These are phyloP conservation scores for Vigna unguiculata DNA, from an alignment of 306 rosid species.

Conservation along the genomic window DNA sequence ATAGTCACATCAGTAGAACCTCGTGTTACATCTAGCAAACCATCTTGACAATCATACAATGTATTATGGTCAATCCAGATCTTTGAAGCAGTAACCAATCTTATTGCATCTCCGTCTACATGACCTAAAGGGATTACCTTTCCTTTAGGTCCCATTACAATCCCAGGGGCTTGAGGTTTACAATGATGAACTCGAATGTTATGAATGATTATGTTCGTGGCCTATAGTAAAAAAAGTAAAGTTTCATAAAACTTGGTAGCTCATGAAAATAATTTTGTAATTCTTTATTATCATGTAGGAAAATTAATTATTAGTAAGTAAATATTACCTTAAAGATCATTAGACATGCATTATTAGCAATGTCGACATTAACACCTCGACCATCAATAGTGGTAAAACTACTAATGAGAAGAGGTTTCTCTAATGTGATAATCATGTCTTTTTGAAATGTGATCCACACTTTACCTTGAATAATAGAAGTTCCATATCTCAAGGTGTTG, in stretches of 20 bases:
- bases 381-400: too few species aligned
- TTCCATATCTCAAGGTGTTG: not conserved
- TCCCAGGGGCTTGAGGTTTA: not conserved
- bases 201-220: not conserved
- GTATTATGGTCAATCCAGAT: too few species aligned
- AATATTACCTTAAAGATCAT: not conserved
- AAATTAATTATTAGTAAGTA: not conserved
- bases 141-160: not conserved
- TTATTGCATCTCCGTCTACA: not conserved
- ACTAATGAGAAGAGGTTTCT: conserved; percentile 13
- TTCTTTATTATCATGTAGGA: not conserved
- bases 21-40: not conserved
- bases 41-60: too few species aligned
- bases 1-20: not conserved
- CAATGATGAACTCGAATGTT: not conserved
- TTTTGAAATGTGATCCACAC: not conserved
- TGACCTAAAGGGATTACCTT: not conserved
- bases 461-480: not conserved
- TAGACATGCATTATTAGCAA: not conserved
- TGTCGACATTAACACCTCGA: not conserved
- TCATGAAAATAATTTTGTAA: not conserved
- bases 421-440: not conserved
- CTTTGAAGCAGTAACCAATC: not conserved
- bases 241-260: not conserved
- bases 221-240: not conserved